Base-by-base conservation (phyloP, 2,329 filamentous ascomycete species). In the Lachnellula arida region DNA sequence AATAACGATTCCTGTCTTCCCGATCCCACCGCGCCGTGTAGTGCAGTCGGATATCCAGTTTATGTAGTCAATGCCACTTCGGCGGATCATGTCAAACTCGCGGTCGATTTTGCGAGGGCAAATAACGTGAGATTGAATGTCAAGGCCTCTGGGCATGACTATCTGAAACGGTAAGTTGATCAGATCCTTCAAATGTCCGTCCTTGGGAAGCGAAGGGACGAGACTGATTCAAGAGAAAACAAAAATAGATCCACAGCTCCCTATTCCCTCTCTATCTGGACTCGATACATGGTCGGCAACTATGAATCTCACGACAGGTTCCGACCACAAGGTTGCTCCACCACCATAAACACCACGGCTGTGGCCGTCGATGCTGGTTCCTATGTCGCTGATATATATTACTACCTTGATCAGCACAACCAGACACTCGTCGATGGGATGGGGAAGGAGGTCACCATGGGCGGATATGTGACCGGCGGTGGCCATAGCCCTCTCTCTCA, bases 1-100 rank as follows among this genome's bases (percentile, higher is more conserved):
- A 63, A 67, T 0, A 71, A 72, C 51, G 68, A 71, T 19, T 69
- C 71, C 0, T 72, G 71, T 25, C n/a, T 73, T 0, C 70, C 71
- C 0, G 62, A 64, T 2, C 58, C 55, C 6, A 55, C 50, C 0
- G 19, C 54, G 5, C 70, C 67, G 0, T 72, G 68, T 28, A 54
- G 39, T 15, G 50, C 60, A 12, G 50, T 40, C 0, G 70, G 62
- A 1, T 57, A 70, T 22, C 70, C 70, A 1, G 58, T 61, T 19
- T 73, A 72, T 42, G 64, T 73, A 25, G 64, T 71, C 17, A 69
- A 69, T 37, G 70, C 70, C 2, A 68, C 67, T 0, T 60, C 56
- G 0, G 61, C 67, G 22, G 42, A 61, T 2, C 65, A 74, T 49
- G 55, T 70, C 28, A 57, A 59, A 1, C 62, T 39, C 6, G 67